These are phyloP conservation scores for Mangifera indica DNA, from an alignment of 345 rosid genomes.

Conservation along the genomic window DNA sequence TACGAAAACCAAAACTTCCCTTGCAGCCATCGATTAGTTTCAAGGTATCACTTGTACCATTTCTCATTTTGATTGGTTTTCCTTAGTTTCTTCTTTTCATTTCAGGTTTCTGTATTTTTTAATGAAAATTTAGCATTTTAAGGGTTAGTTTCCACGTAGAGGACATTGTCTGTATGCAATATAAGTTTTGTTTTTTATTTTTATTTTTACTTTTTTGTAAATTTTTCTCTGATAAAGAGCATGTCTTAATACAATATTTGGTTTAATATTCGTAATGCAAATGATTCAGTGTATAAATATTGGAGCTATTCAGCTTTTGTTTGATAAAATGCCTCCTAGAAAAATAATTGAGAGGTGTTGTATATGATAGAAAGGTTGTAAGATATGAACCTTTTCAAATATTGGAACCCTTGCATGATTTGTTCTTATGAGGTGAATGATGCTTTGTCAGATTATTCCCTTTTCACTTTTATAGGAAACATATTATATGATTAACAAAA, in stretches of 20 bases:
- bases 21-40: not conserved
- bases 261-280: not conserved
- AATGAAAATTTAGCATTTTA: too few species aligned
- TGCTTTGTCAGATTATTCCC: too few species aligned
- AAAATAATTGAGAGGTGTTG: not conserved
- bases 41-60: constrained; percentile 6
- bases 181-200: too few species aligned
- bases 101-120: not conserved
- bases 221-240: not conserved
- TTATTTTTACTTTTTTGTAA: too few species aligned
- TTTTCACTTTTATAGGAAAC: too few species aligned
- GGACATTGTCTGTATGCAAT: not conserved
- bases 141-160: not conserved
- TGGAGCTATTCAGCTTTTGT: not conserved
- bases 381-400: too few species aligned
- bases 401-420: too few species aligned
- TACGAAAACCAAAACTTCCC: not conserved
- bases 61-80: not conserved
- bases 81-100: not conserved
- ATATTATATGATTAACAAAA: too few species aligned
- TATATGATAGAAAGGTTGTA: too few species aligned
- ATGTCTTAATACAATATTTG: not conserved
- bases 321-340: constrained; percentile 13
- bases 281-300: not conserved
- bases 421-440: too few species aligned